Evolutionary conservation across 495 filamentous ascomycete genomes (phyloP).

Genomic region (Aspergillus nanangensis): DNA sequence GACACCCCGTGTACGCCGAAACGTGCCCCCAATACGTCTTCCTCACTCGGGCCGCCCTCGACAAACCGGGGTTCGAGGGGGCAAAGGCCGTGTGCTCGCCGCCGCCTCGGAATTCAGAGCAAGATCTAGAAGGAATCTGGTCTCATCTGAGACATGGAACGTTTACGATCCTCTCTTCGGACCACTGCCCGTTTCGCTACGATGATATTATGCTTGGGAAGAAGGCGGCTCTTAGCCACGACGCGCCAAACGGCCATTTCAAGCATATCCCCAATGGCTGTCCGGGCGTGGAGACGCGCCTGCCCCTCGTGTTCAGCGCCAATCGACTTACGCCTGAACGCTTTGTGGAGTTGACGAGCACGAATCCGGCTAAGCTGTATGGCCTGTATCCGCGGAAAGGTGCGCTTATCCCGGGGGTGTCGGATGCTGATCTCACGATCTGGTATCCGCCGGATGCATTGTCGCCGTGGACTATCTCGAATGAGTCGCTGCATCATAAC

Average conservation of each 20-base stretch:
- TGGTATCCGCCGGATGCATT: constrained; percentile 28
- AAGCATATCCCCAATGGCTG: constrained; percentile 49
- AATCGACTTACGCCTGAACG: constrained; percentile 42
- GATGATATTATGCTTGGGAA: constrained; percentile 7
- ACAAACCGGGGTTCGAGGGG: constrained; percentile 48
- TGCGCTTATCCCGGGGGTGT: constrained; percentile 44
- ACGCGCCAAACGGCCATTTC: constrained; percentile 26
- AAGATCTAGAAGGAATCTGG: constrained; percentile 43
- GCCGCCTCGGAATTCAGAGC: constrained; percentile 25
- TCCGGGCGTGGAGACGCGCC: constrained; percentile 54
- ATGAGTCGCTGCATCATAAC: constrained; percentile 52
- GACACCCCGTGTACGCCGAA: constrained; percentile 56
- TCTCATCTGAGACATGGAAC: constrained; percentile 38
- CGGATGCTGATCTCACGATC: constrained; percentile 43
- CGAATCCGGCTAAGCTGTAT: constrained; percentile 59
- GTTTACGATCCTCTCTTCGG: constrained; percentile 37
- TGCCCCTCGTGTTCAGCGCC: constrained; percentile 38
- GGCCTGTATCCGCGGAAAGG: constrained; percentile 55
- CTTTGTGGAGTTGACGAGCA: constrained; percentile 53
- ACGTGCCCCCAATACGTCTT: constrained; percentile 64
- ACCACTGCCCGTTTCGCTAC: constrained; percentile 19
- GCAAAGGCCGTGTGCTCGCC: constrained; percentile 49
- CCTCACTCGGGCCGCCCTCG: constrained; percentile 48
- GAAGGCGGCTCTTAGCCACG: constrained; percentile 5
- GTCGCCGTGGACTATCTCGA: constrained; percentile 37